A percentile compares a stretch with the other conserved stretches of the same genome.
Conservation (phyloP, 2,329 filamentous ascomycete genomes). For the Penicillium sp. region DNA sequence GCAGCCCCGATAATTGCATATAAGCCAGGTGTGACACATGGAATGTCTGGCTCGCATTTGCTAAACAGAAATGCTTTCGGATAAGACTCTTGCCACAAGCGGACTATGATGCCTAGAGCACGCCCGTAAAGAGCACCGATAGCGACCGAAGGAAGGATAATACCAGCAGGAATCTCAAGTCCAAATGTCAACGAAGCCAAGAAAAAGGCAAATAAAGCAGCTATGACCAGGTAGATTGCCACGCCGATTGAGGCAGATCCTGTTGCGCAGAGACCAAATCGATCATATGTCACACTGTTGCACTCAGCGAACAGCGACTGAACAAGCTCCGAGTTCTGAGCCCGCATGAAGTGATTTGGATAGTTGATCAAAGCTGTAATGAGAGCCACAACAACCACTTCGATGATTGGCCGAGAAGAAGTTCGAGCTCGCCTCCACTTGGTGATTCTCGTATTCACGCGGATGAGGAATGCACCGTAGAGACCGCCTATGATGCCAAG, state of each 20-base stretch:
- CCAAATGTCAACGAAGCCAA: conserved; percentile 88
- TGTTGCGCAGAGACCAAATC: conserved; percentile 84
- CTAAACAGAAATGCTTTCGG: conserved; percentile 74
- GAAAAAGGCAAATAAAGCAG: conserved; percentile 77
- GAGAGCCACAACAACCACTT: conserved; percentile 76
- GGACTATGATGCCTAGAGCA: conserved; percentile 82
- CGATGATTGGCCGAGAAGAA: conserved; percentile 70
- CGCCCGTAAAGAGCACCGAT: conserved; percentile 89
- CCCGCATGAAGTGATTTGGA: conserved; percentile 93
- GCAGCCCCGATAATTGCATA: conserved; percentile 97
- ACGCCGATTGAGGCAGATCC: conserved; percentile 78
- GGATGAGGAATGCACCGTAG: conserved; percentile 93
- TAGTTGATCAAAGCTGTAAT: conserved; percentile 89
- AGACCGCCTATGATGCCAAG: conserved; percentile 88
- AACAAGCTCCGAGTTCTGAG: conserved; percentile 86
- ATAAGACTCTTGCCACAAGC: conserved; percentile 79
- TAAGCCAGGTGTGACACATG: conserved; percentile 88
- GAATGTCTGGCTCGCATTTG: conserved; percentile 77
- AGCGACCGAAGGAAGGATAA: conserved; percentile 93
- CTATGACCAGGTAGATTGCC: conserved; percentile 77
- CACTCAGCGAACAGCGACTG: conserved; percentile 92
- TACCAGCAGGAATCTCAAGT: conserved; percentile 88
- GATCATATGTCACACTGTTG: conserved; percentile 74
- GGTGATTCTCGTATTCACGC: conserved; percentile 83
- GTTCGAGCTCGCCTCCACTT: conserved; percentile 71